Evolutionary conservation across 2,329 filamentous ascomycete genomes (phyloP).

Genomic region (Sordariomycetes sp.): DNA sequence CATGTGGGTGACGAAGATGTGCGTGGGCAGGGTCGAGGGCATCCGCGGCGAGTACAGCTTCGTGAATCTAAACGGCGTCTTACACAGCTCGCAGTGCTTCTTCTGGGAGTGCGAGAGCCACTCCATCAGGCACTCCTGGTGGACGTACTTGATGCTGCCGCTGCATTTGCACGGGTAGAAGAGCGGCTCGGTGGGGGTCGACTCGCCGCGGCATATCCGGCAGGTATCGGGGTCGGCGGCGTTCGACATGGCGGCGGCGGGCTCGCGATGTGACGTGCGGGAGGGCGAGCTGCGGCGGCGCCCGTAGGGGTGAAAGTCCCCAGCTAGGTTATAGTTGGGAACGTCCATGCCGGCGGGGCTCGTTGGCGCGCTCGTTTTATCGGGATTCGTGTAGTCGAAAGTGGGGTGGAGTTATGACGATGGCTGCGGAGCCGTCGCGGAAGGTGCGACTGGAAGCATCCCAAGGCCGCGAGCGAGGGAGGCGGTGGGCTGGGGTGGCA

Average conservation of each 20-base stretch:
- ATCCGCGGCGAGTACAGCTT: conserved; percentile 94
- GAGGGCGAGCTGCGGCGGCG: conserved; percentile 11
- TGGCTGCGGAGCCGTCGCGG: conserved; percentile 1
- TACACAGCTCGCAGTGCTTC: conserved; percentile 98
- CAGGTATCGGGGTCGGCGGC: conserved; percentile 64
- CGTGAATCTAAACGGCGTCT: conserved; percentile 95
- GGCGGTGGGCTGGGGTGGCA: not conserved
- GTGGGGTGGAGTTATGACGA: not conserved
- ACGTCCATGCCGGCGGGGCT: not conserved
- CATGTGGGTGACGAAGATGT: conserved; percentile 73
- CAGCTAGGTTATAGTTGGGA: not conserved
- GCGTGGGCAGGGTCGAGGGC: conserved; percentile 71
- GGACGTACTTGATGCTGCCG: conserved; percentile 96
- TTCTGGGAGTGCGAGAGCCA: conserved; percentile 98
- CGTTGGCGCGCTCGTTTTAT: conserved; percentile 3
- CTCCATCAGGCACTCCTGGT: conserved; percentile 97
- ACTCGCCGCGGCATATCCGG: conserved; percentile 91
- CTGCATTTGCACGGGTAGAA: conserved; percentile 99
- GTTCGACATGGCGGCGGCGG: not conserved
- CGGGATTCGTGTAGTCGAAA: not conserved
- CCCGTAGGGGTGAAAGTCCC: conserved; percentile 8
- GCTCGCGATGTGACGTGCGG: conserved; percentile 4
- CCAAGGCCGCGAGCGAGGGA: not conserved
- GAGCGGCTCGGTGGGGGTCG: conserved; percentile 68
- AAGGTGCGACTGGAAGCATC: not conserved